phyloP scores from a whole-genome alignment of 106 monocot genomes.

The Xerophyta viscosa region DNA sequence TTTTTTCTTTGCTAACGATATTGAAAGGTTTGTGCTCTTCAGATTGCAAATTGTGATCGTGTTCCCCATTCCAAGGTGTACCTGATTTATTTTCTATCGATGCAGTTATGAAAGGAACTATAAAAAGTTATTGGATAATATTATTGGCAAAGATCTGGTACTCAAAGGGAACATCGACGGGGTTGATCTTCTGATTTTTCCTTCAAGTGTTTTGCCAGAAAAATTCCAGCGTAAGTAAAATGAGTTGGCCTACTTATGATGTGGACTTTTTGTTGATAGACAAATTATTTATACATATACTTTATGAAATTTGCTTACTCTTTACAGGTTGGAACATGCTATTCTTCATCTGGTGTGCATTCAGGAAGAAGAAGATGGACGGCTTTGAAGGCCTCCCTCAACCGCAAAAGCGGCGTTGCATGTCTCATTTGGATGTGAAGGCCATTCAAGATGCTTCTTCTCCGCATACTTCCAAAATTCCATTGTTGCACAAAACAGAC shows the following conservation, averaged over 20 bases:
- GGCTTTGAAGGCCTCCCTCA: conserved; percentile 1
- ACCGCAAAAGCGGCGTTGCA: conserved; percentile 6
- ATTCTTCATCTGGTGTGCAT: conserved; percentile 82
- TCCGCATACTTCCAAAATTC: conserved; percentile 1
- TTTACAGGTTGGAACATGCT: conserved; percentile 77
- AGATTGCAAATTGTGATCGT: not conserved
- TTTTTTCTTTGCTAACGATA: conserved; percentile 89
- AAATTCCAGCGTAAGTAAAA: conserved; percentile 64
- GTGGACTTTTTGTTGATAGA: not conserved
- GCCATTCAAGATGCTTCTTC: conserved; percentile 5
- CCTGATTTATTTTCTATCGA: conserved; percentile 6
- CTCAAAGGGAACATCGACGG: conserved; percentile 57
- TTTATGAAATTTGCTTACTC: conserved; percentile 1
- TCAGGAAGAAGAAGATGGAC: conserved; percentile 28
- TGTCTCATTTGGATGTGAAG: conserved; percentile 11
- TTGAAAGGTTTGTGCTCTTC: conserved; percentile 41
- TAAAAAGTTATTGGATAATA: conserved; percentile 57
- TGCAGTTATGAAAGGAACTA: conserved; percentile 70
- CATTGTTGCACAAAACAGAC: conserved; percentile 11
- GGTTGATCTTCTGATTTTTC: conserved; percentile 76
- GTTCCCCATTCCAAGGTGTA: not conserved
- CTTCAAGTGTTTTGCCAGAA: conserved; percentile 58
- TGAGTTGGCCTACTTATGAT: not conserved
- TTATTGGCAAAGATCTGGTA: conserved; percentile 60
- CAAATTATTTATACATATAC: too few relatives aligned